These are phyloP conservation scores for Russula sp. DNA, from an alignment of 768 basidiomycete species.

Conservation along the genomic window DNA sequence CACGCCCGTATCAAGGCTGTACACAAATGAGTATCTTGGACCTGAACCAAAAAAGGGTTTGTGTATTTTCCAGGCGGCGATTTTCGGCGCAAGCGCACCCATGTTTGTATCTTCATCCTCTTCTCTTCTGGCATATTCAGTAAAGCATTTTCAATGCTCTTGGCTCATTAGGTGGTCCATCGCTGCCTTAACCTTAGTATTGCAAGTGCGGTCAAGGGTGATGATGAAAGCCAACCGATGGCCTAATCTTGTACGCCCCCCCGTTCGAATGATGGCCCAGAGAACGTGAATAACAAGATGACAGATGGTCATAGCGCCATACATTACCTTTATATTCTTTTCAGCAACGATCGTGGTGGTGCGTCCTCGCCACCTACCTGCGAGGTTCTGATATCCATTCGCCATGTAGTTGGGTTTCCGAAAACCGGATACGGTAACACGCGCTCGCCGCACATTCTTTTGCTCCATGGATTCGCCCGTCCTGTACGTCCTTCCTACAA, in stretches of 20 bases:
- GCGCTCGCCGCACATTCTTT: constrained; percentile 7
- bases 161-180: constrained; percentile 5
- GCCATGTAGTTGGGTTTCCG: constrained; percentile 3
- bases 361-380: not conserved
- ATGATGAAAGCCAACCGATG: constrained; percentile 1
- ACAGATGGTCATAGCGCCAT: constrained; percentile 9
- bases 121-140: not conserved
- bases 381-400: not conserved
- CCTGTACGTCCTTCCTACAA: not conserved
- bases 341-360: not conserved
- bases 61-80: constrained; percentile 16
- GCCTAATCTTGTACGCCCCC: not conserved
- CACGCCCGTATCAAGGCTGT: constrained; percentile 3
- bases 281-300: not conserved
- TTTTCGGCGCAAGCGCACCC: constrained; percentile 7
- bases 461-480: constrained; percentile 5
- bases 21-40: constrained; percentile 12
- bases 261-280: not conserved
- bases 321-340: constrained; percentile 3
- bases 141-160: not conserved
- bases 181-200: constrained; percentile 4
- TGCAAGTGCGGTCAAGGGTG: constrained; percentile 6
- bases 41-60: constrained; percentile 10
- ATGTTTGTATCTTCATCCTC: constrained; percentile 4
- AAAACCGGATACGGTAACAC: constrained; percentile 2